A percentile compares a stretch with the other conserved stretches of the same genome.
These are phyloP conservation scores for Mycena latifolia DNA, from an alignment of 768 basidiomycete species.

Conservation along the genomic window DNA sequence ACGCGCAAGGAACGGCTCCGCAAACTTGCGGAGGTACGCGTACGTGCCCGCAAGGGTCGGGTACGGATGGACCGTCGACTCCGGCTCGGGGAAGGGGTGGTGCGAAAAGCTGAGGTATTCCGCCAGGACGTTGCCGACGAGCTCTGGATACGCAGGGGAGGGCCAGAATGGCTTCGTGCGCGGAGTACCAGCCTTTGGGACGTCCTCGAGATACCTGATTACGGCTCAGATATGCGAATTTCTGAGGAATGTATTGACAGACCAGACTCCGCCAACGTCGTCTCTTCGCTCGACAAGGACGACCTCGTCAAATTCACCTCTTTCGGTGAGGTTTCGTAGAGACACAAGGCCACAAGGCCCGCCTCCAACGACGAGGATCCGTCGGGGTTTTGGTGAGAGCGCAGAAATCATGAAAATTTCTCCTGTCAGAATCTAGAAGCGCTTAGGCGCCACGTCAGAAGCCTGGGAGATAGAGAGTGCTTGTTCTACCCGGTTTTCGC, in stretches of 20 bases:
- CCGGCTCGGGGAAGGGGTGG: slow-evolving; percentile 42
- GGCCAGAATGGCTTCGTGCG: slow-evolving; percentile 43
- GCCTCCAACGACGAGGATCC: slow-evolving; percentile 59
- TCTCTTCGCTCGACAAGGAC: slow-evolving; percentile 60
- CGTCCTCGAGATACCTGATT: slow-evolving; percentile 29
- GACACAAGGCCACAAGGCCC: slow-evolving; percentile 62
- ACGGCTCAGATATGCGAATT: neutral
- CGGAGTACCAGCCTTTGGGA: neutral
- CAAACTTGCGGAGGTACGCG: too few species aligned
- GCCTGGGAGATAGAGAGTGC: too few species aligned
- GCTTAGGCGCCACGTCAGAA: too few species aligned
- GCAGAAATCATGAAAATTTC: too few species aligned
- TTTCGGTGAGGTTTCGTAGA: slow-evolving; percentile 60
- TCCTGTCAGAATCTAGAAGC: too few species aligned
- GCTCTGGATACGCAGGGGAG: slow-evolving; percentile 47
- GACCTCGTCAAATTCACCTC: slow-evolving; percentile 56
- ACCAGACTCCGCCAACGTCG: slow-evolving; percentile 68
- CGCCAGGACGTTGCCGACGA: slow-evolving; percentile 51
- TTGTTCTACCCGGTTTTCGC: too few species aligned
- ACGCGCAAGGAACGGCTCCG: slow-evolving; percentile 36
- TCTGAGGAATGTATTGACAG: slow-evolving; percentile 10
- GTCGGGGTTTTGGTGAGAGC: too few species aligned
- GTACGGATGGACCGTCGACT: slow-evolving; percentile 41
- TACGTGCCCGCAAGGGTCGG: slow-evolving; percentile 44
- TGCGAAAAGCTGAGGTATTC: slow-evolving; percentile 47